Conservation (phyloP, 2,329 filamentous ascomycete genomes). For the Stachybotrys chlorohalonatus region DNA sequence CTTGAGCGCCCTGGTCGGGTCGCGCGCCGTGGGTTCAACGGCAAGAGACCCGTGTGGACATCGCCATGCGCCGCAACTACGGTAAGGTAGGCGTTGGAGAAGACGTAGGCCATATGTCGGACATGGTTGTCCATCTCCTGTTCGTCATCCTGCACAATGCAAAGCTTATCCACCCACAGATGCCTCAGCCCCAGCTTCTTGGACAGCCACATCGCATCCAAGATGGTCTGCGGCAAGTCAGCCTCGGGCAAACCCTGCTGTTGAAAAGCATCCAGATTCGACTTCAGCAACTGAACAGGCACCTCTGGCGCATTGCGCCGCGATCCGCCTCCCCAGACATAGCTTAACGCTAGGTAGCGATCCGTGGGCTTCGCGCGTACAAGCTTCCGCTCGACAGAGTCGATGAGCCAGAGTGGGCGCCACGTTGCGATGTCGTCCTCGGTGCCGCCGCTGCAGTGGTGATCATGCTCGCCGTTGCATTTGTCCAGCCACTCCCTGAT, state of each 20-base stretch:
- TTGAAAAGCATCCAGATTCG: conserved; percentile 24
- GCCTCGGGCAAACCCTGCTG: conserved; percentile 25
- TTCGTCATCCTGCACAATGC: conserved; percentile 34
- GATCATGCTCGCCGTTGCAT: conserved; percentile 30
- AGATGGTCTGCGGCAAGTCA: conserved; percentile 29
- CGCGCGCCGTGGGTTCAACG: conserved; percentile 24
- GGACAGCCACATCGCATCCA: conserved; percentile 35
- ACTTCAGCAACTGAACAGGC: conserved; percentile 21
- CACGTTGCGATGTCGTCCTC: conserved; percentile 21
- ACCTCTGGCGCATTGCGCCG: conserved; percentile 16
- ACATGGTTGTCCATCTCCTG: conserved; percentile 29
- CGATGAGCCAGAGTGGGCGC: conserved; percentile 31
- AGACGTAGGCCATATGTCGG: conserved; percentile 35
- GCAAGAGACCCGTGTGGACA: conserved; percentile 25
- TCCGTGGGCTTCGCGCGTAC: conserved; percentile 28
- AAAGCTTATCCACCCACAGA: conserved; percentile 37
- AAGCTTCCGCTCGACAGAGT: conserved; percentile 27
- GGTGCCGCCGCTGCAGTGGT: conserved; percentile 25
- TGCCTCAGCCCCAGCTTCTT: conserved; percentile 32
- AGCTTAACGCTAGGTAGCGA: conserved; percentile 35
- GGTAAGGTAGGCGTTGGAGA: conserved; percentile 33
- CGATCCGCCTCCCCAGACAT: conserved; percentile 28
- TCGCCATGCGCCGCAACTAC: conserved; percentile 33
- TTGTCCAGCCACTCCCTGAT: conserved; percentile 34
- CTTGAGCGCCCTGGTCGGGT: conserved; percentile 14